Base-by-base conservation (phyloP, 129 eudicot species). In the Flaveria robusta region DNA sequence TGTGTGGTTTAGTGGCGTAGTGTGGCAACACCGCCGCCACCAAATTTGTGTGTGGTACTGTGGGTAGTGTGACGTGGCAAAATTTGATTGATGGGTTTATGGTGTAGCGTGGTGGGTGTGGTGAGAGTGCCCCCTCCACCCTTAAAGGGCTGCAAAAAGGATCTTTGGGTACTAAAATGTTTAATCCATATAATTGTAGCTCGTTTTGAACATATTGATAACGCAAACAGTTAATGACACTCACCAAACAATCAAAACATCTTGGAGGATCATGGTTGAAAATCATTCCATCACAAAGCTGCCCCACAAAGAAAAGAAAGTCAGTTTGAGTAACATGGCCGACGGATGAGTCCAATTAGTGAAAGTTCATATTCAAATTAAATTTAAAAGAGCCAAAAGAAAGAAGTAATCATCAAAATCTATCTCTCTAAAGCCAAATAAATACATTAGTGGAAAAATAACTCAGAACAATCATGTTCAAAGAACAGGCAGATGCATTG, bases 201-300 rank as follows among this genome's bases (percentile, higher is more conserved):
- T 60, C 66, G 24, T 62, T 70, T 22, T 24, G 37, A 34, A 16
- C 72, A 70, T 47, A 70, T 3, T 77, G 51, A 63, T 39, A 52
- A 22, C 37, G 13, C 20, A 81, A 69, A 31, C 2, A 49, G 43
- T 62, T 49, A 73, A 73, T 52, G 31, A 75, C 9, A 83, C 95
- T 82, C 77, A 93, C 98, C 89, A 24, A 41, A 82, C 98, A 93
- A 77, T 87, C 96, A 77, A 88, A 79, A 81, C 98, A 93, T 70
- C 66, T 71, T 20, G 98, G 98, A 9, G 88, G 88, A 77, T 87
- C 98, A 83, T 93, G 98, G 88, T 88, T 93, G 87, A 90, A 93
- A 68, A 90, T 88, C 98, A 93, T 85, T 54, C 81, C 80, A 72
- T 88, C 91, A 72, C 98, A 93, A 72, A 90, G 97, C 98, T 93